phyloP scores from a whole-genome alignment of 768 basidiomycete genomes.

The Lentinula lateritia region DNA sequence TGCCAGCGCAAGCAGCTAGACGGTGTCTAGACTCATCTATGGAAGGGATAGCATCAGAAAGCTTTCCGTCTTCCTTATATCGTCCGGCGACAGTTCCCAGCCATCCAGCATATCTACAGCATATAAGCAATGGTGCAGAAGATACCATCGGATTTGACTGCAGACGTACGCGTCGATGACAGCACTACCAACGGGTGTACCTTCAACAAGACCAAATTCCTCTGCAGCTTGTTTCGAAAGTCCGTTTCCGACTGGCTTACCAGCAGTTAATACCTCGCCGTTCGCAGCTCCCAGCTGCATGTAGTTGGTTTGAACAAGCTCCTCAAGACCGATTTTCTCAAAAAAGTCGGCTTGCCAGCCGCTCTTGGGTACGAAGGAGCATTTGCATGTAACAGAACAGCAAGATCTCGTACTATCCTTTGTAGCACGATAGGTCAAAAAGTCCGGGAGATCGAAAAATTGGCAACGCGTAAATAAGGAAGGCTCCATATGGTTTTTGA shows the following conservation, averaged over 20 bases:
- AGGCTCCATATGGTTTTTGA: constrained; percentile 81
- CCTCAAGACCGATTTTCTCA: constrained; percentile 70
- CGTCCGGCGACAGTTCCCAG: constrained; percentile 89
- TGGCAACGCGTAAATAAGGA: constrained; percentile 69
- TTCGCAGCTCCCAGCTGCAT: constrained; percentile 67
- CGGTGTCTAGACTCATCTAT: constrained; percentile 76
- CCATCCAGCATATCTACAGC: constrained; percentile 85
- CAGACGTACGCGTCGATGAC: constrained; percentile 85
- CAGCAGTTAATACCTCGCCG: constrained; percentile 70
- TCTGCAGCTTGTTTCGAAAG: constrained; percentile 56
- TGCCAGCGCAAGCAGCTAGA: constrained; percentile 91
- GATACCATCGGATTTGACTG: no score
- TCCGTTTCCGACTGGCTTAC: constrained; percentile 17
- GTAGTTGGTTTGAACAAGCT: constrained; percentile 65
- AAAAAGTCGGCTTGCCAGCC: constrained; percentile 95
- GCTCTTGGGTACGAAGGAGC: constrained; percentile 77
- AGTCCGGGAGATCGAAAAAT: constrained; percentile 93
- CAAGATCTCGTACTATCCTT: constrained; percentile 68
- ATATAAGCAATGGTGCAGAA: background rate
- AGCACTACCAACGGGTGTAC: constrained; percentile 90
- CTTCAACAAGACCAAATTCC: constrained; percentile 79
- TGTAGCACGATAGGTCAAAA: constrained; percentile 91
- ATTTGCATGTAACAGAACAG: constrained; percentile 96
- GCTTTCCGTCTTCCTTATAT: constrained; percentile 45
- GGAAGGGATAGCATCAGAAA: constrained; percentile 49